A percentile compares a stretch with the other conserved stretches of the same genome.
phyloP scores from a whole-genome alignment of 768 basidiomycete genomes.

The Russula brevipes region DNA sequence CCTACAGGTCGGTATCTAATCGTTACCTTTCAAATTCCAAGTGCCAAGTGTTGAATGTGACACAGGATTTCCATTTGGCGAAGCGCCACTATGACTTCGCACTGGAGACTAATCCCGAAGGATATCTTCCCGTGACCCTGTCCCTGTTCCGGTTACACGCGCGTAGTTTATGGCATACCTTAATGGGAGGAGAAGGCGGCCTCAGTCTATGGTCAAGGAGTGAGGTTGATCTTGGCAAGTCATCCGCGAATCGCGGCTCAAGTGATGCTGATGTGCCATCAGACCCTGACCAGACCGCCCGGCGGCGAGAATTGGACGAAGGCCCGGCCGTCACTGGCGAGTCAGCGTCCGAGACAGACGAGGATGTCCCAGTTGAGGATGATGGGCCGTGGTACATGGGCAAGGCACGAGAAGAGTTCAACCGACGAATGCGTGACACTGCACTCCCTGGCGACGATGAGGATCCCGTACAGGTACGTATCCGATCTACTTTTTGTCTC shows the following conservation, averaged over 20 bases:
- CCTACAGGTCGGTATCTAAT: constrained; percentile 52
- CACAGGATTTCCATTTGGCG: constrained; percentile 90
- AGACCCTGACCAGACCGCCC: constrained; percentile 6
- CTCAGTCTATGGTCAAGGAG: constrained; percentile 56
- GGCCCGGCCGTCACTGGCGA: not conserved
- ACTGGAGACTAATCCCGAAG: constrained; percentile 80
- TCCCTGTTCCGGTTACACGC: constrained; percentile 78
- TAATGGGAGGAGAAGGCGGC: constrained; percentile 53
- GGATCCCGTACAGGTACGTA: constrained; percentile 60
- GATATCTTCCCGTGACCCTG: constrained; percentile 80
- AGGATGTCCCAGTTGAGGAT: constrained; percentile 38
- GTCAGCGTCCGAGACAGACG: constrained; percentile 26
- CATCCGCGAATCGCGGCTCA: not conserved
- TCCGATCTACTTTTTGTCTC: not conserved
- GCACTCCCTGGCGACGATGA: constrained; percentile 51
- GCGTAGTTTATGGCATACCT: constrained; percentile 77
- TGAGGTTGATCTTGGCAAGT: constrained; percentile 46
- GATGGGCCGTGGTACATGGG: constrained; percentile 78
- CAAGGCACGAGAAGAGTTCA: constrained; percentile 75
- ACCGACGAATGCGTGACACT: constrained; percentile 46
- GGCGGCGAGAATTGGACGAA: constrained; percentile 22
- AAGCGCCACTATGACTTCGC: constrained; percentile 94
- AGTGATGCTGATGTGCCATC: not conserved
- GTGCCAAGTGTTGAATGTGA: not conserved
- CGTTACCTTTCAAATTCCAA: not conserved